phyloP scores from a whole-genome alignment of 768 basidiomycete species.

The Tulasnella sp. region DNA sequence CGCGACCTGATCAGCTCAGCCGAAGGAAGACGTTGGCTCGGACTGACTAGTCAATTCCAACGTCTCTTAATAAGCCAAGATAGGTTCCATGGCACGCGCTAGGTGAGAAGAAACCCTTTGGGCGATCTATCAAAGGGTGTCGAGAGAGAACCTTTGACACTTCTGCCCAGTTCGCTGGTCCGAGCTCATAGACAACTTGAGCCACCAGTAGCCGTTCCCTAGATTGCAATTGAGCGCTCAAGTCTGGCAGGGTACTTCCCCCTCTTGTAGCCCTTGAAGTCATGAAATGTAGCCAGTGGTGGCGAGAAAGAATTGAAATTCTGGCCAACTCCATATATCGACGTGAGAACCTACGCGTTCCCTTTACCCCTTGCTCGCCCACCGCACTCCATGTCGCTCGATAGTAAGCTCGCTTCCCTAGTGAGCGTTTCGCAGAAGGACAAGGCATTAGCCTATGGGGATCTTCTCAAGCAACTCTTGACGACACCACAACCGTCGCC shows the following conservation, averaged over 20 bases:
- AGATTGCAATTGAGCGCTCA: background rate
- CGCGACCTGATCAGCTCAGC: background rate
- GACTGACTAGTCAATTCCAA: conserved; percentile 50
- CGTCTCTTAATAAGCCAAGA: conserved; percentile 51
- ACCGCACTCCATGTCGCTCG: conserved; percentile 12
- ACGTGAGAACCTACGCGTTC: background rate
- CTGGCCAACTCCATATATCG: background rate
- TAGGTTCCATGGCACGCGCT: conserved; percentile 63
- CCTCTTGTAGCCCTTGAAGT: background rate
- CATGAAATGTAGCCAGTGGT: background rate
- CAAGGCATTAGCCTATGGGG: conserved; percentile 61
- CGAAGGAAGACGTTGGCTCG: conserved; percentile 10
- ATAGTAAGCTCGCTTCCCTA: conserved; percentile 45
- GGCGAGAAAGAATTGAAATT: background rate
- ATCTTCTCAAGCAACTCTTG: conserved; percentile 57
- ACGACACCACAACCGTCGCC: conserved; percentile 35
- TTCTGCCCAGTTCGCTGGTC: conserved; percentile 49
- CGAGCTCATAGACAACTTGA: conserved; percentile 77
- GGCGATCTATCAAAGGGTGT: conserved; percentile 55
- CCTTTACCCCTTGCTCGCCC: background rate
- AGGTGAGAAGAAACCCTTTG: conserved; percentile 53
- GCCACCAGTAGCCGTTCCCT: conserved; percentile 70
- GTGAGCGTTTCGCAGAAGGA: conserved; percentile 66
- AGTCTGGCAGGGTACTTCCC: background rate
- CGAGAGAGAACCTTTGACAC: conserved; percentile 53